Evolutionary conservation across 2,329 filamentous ascomycete genomes (phyloP), one percentile per base, ranked within the genome.

Genomic region (Paecilomyces formosus): DNA sequence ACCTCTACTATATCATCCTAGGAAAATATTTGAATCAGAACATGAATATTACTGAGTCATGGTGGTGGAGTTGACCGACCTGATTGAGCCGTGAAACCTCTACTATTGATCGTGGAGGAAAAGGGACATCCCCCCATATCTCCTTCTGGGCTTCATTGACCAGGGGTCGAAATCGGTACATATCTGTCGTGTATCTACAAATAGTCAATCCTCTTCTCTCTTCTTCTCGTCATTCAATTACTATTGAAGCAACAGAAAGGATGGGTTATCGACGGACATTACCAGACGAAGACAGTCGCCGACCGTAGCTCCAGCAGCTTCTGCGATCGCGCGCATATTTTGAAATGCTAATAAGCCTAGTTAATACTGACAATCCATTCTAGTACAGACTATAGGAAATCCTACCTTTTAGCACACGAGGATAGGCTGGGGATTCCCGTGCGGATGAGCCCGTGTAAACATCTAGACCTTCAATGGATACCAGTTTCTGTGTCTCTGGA

Each of bases 141-240:
- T 53, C 50, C 28, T 57, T 57, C 18, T 53, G 55, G 24, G 55
- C 55, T 26, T 57, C 50, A 7, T 57, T 57, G 55, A 53, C 55
- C 21, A 57, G 49, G 21, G 55, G 30, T 31, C 49, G 39, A 7
- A 53, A 56, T 51, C 55, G 55, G 18, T 56, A 52, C 39, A 56
- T 56, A 22, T 56, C 49, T 11, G 49, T 53, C n/a, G 55, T 57
- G n/a, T 57, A 57, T 21, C 28, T 57, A 3, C 21, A 4, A 5
- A 57, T 35, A 15, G 13, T 35, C 9, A 9, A 35, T 9, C 31
- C 13, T 35, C 13, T 15, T 35, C 9, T 15, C 13, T 3, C 13
- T 2, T 35, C 31, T 35, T 35, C 8, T 35, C 13, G 3, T 35
- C 2, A 9, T 35, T 9, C 9, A 15, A 15, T 11, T 9, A 35